Evolutionary conservation across 306 rosid species (phyloP).

Genomic region (Cyamopsis tetragonoloba): DNA sequence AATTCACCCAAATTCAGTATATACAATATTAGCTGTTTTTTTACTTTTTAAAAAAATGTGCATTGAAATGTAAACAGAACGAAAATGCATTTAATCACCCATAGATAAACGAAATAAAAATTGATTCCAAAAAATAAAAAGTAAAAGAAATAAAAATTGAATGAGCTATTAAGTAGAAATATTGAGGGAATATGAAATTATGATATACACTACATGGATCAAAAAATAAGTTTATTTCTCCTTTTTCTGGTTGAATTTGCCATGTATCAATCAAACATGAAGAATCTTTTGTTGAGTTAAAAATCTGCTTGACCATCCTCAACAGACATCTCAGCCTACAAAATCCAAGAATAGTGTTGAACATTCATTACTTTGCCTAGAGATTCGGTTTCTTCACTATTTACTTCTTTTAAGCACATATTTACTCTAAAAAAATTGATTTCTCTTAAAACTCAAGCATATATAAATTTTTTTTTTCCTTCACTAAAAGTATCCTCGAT

Average conservation of each 20-base stretch:
- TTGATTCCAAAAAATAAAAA: too few species aligned
- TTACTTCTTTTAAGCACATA: neutral
- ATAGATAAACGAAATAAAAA: neutral
- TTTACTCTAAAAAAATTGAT: neutral
- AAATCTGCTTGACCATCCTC: neutral
- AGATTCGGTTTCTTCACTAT: neutral
- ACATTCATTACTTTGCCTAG: neutral
- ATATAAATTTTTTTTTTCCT: neutral
- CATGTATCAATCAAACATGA: slow-evolving; percentile 14
- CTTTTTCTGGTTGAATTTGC: slow-evolving; percentile 16
- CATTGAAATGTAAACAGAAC: too few species aligned
- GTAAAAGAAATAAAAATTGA: neutral
- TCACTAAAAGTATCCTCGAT: too few species aligned
- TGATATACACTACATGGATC: neutral
- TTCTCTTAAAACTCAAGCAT: neutral
- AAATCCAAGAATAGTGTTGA: neutral
- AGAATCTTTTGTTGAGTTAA: slow-evolving; percentile 2
- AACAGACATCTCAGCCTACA: neutral
- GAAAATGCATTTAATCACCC: too few species aligned
- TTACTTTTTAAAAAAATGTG: too few species aligned
- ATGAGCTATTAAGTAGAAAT: neutral
- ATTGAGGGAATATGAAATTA: neutral
- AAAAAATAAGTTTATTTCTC: neutral
- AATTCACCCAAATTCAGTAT: too few species aligned
- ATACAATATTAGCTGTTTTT: too few species aligned